phyloP scores from a whole-genome alignment of 202 grass and related monocot genomes.

The Saccharum hybrid region DNA sequence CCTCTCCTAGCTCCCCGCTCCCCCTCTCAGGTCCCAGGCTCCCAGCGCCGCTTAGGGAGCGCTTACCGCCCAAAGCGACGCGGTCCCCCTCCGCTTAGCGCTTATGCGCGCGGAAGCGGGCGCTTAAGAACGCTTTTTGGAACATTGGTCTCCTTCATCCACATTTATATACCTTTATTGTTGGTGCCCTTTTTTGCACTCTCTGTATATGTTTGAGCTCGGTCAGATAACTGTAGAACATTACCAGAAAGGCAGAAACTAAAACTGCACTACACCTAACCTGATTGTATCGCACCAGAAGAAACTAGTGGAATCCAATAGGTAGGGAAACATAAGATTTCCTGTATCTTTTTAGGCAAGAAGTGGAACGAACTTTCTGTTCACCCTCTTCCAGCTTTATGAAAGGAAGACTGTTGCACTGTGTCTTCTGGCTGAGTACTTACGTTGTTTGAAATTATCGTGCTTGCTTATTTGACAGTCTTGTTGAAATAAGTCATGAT shows the following conservation, averaged over 20 bases:
- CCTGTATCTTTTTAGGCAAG: conserved; percentile 3
- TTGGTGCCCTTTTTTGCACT: conserved; percentile 17
- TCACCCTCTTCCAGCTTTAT: background rate
- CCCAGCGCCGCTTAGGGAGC: too few relatives aligned
- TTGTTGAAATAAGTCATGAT: conserved; percentile 6
- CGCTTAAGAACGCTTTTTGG: too few relatives aligned
- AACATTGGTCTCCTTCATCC: too few relatives aligned
- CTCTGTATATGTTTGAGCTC: conserved; percentile 22
- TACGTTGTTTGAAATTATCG: background rate
- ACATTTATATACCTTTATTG: conserved; percentile 6
- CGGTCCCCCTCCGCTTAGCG: too few relatives aligned
- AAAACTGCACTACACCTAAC: conserved; percentile 12
- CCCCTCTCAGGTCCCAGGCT: too few relatives aligned
- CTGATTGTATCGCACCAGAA: background rate
- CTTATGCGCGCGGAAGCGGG: too few relatives aligned
- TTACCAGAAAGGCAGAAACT: conserved; percentile 5
- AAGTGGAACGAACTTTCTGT: conserved; percentile 13
- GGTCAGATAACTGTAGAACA: background rate
- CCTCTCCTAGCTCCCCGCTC: too few relatives aligned
- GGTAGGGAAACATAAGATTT: background rate
- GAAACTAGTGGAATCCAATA: background rate
- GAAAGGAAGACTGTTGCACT: conserved; percentile 10
- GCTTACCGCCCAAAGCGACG: too few relatives aligned
- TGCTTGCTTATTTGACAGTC: conserved; percentile 16
- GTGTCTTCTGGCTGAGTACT: conserved; percentile 3